Percentiles rank a stretch among this genome's conserved stretches.
Conservation (phyloP, 257 asterid species). For the Solanum infundibuliforme region DNA sequence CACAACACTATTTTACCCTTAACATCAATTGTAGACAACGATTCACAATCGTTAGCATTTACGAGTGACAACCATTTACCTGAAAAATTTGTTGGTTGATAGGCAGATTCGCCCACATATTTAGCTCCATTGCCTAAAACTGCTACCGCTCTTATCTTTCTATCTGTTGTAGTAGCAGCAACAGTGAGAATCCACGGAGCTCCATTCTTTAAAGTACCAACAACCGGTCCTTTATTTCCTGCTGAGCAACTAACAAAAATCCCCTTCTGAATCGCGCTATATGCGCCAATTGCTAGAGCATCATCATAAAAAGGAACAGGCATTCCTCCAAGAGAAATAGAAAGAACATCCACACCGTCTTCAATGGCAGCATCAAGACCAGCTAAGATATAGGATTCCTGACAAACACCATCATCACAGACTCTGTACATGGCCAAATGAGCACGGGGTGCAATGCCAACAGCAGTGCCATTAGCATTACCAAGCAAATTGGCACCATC, state of each 20-base stretch:
- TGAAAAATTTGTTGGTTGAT: conserved; percentile 10
- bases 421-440: conserved; percentile 16
- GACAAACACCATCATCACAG: not conserved
- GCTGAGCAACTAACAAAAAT: conserved; percentile 17
- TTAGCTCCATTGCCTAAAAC: conserved; percentile 7
- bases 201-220: conserved; percentile 6
- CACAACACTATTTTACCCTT: conserved; percentile 17
- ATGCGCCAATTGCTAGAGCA: conserved; percentile 10
- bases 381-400: not conserved
- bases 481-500: conserved; percentile 2
- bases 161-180: conserved; percentile 21
- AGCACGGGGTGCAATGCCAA: conserved; percentile 17
- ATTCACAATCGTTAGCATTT: not conserved
- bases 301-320: not conserved
- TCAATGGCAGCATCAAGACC: conserved; percentile 11
- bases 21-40: not conserved
- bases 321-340: conserved; percentile 10
- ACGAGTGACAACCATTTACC: conserved; percentile 1
- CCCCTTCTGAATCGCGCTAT: conserved; percentile 10
- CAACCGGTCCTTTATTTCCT: conserved; percentile 8
- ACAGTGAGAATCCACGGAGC: conserved; percentile 26
- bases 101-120: conserved; percentile 10
- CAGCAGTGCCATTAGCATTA: conserved; percentile 14
- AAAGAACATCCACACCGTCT: conserved; percentile 18
- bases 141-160: conserved; percentile 9